phyloP scores from a whole-genome alignment of 2,329 filamentous ascomycete genomes.

The Pyrenochaeta sp. region DNA sequence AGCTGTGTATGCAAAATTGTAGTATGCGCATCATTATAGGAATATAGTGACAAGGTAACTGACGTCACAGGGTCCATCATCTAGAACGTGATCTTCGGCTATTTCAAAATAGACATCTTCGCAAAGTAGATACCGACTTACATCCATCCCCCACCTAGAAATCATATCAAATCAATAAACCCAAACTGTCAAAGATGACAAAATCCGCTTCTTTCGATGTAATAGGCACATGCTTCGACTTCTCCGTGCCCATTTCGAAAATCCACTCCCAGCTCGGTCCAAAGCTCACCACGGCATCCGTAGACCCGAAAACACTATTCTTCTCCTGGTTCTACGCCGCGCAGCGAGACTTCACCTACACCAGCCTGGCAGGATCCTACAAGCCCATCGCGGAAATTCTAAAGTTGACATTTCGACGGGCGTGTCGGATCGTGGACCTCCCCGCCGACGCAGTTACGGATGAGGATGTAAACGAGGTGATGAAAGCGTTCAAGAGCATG shows the following conservation, averaged over 20 bases:
- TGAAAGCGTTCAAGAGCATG: slow-evolving; percentile 35
- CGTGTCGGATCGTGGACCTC: slow-evolving; percentile 27
- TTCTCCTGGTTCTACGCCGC: slow-evolving; percentile 40
- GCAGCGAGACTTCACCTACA: slow-evolving; percentile 37
- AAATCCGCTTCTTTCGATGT: slow-evolving; percentile 36
- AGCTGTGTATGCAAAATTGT: neutral
- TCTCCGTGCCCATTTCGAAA: slow-evolving; percentile 23
- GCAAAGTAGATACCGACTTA: neutral
- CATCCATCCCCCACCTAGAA: too few species aligned
- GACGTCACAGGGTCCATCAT: too few species aligned
- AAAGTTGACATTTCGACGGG: slow-evolving; percentile 27
- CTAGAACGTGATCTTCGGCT: too few species aligned
- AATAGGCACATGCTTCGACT: slow-evolving; percentile 36
- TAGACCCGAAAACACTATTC: slow-evolving; percentile 34
- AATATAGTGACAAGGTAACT: too few species aligned
- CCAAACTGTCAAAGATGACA: slow-evolving; percentile 14
- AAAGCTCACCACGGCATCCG: slow-evolving; percentile 17
- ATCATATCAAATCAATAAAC: neutral
- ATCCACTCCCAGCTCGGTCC: slow-evolving; percentile 25
- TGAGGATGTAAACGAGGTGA: slow-evolving; percentile 24
- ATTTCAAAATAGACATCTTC: too few species aligned
- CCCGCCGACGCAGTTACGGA: slow-evolving; percentile 25
- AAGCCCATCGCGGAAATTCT: slow-evolving; percentile 33
- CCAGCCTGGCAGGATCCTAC: slow-evolving; percentile 24
- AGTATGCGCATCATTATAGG: too few species aligned